A percentile compares a stretch with the other conserved stretches of the same genome.
Conservation (phyloP, 768 basidiomycete species). For the Xerocomellus chrysenteron region DNA sequence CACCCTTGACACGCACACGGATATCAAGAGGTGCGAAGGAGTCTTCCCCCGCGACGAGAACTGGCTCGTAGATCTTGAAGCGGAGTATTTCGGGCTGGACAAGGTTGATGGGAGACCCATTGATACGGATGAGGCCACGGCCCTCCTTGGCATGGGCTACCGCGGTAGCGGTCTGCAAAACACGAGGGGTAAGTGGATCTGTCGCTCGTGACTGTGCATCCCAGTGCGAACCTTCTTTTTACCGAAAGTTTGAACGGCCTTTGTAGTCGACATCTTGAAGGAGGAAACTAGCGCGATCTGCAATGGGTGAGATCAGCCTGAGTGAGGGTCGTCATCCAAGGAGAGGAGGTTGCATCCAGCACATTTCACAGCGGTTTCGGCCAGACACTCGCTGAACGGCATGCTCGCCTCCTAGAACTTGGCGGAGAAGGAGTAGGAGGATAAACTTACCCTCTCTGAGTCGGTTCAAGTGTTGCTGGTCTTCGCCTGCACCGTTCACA, state of each 20-base stretch:
- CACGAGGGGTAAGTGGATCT: conserved; percentile 1
- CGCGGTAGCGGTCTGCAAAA: conserved; percentile 86
- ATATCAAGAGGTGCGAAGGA: conserved; percentile 88
- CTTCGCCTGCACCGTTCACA: conserved; percentile 1
- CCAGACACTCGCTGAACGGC: background rate
- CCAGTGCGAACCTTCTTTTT: conserved; percentile 88
- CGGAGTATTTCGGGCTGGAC: conserved; percentile 94
- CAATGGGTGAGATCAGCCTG: conserved; percentile 17
- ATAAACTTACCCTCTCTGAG: conserved; percentile 41
- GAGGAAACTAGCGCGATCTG: conserved; percentile 28
- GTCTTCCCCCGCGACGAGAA: conserved; percentile 92
- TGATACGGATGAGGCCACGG: conserved; percentile 93
- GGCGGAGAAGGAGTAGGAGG: conserved; percentile 1
- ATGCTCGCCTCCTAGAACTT: background rate
- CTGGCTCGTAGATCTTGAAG: conserved; percentile 96
- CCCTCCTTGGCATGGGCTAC: conserved; percentile 97
- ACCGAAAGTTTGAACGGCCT: conserved; percentile 98
- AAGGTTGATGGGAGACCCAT: conserved; percentile 95
- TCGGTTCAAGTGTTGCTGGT: conserved; percentile 31
- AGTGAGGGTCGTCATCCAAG: conserved; percentile 36
- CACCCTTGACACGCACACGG: conserved; percentile 96
- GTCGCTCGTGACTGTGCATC: background rate
- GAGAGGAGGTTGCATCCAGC: conserved; percentile 40
- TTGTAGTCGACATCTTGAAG: conserved; percentile 65
- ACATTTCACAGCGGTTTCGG: conserved; percentile 25